A percentile compares a stretch with the other conserved stretches of the same genome.
These are phyloP conservation scores for Xylaria sp. DNA, from an alignment of 2,329 filamentous ascomycete species.

Conservation along the genomic window DNA sequence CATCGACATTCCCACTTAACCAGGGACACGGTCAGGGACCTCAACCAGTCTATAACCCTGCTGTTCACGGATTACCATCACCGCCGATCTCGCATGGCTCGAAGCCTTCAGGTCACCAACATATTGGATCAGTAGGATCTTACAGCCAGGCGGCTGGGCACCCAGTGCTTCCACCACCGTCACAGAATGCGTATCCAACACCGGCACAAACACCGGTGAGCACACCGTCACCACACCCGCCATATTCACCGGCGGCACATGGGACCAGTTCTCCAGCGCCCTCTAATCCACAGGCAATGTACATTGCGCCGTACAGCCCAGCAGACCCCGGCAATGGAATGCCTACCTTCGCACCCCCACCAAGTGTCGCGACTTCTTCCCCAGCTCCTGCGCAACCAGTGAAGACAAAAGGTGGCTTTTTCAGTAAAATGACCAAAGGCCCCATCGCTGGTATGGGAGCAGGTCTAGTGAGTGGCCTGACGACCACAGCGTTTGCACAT, in stretches of 20 bases:
- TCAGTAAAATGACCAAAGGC: constrained; percentile 34
- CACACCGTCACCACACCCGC: constrained; percentile 21
- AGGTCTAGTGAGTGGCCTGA: constrained; percentile 28
- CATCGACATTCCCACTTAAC: not conserved
- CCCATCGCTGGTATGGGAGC: constrained; percentile 26
- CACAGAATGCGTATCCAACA: constrained; percentile 28
- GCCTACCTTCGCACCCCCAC: constrained; percentile 30
- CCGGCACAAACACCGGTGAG: constrained; percentile 32
- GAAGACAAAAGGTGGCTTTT: constrained; percentile 34
- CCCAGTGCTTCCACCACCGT: not conserved
- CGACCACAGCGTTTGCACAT: constrained; percentile 21
- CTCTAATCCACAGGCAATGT: constrained; percentile 1
- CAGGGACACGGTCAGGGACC: not conserved
- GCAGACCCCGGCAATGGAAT: constrained; percentile 22
- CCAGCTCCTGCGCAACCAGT: constrained; percentile 4
- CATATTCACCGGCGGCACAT: constrained; percentile 16
- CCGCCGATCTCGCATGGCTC: constrained; percentile 22
- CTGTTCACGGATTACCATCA: constrained; percentile 25
- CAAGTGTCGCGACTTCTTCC: constrained; percentile 7
- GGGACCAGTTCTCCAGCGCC: too few relatives aligned
- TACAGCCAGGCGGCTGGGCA: constrained; percentile 13
- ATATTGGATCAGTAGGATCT: constrained; percentile 16
- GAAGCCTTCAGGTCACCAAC: constrained; percentile 12
- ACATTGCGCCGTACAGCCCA: constrained; percentile 31
- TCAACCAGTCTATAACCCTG: constrained; percentile 24